These are phyloP conservation scores for Gossypium schwendimanii DNA, from an alignment of 441 rosid species.

Conservation along the genomic window DNA sequence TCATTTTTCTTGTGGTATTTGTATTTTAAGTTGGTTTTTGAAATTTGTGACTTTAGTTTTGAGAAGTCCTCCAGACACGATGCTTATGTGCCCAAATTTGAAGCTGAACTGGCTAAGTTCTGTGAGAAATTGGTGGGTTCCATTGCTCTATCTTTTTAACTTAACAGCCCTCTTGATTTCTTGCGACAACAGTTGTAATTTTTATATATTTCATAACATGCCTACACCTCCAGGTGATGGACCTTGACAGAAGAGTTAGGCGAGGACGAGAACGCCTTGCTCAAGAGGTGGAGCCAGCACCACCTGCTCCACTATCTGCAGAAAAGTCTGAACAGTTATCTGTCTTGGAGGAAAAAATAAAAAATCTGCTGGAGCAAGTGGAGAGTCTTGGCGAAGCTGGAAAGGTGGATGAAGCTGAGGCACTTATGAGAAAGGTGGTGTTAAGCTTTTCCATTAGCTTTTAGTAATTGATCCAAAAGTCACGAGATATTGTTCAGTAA, in stretches of 20 bases:
- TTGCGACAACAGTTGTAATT: background rate
- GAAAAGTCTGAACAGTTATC: slow-evolving; percentile 82
- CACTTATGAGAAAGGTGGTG: slow-evolving; percentile 91
- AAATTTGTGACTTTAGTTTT: slow-evolving; percentile 48
- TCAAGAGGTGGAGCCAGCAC: slow-evolving; percentile 78
- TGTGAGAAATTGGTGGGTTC: slow-evolving; percentile 84
- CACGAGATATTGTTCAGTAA: background rate
- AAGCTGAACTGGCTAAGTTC: slow-evolving; percentile 86
- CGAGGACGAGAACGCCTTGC: slow-evolving; percentile 95
- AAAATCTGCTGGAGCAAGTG: slow-evolving; percentile 89
- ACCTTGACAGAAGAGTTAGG: slow-evolving; percentile 90
- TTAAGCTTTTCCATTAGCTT: background rate
- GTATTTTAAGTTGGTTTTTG: slow-evolving; percentile 13
- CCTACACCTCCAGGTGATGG: slow-evolving; percentile 56
- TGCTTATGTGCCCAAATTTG: slow-evolving; percentile 64
- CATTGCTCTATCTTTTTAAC: background rate
- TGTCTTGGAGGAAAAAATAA: slow-evolving; percentile 82
- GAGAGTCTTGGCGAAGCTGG: slow-evolving; percentile 96
- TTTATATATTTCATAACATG: background rate
- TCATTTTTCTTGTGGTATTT: background rate
- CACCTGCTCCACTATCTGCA: slow-evolving; percentile 61
- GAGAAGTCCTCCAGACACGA: slow-evolving; percentile 84
- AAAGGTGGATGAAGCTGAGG: slow-evolving; percentile 98
- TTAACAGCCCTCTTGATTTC: background rate
- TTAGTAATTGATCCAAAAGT: background rate